Percentiles rank a stretch among this genome's conserved stretches.
phyloP scores from a whole-genome alignment of 192 early-diverging fungal species.

The Helicostylum pulchrum region DNA sequence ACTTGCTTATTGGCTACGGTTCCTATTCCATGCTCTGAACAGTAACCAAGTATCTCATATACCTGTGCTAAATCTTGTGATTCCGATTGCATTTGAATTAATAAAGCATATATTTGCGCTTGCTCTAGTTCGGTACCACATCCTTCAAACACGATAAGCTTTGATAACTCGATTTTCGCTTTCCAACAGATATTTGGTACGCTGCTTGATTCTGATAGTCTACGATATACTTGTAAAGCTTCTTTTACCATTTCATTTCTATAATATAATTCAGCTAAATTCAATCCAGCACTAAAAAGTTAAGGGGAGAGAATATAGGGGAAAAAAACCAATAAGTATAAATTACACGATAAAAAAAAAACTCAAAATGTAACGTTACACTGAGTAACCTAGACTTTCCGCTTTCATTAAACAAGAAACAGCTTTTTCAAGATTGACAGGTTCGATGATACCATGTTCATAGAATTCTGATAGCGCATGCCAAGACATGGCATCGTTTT shows the following conservation, averaged over 20 bases:
- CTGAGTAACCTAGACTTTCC: conserved; percentile 23
- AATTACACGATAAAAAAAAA: background rate
- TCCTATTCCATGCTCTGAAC: conserved; percentile 26
- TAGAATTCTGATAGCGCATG: conserved; percentile 30
- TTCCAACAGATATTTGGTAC: too few species aligned
- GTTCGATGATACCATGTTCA: conserved; percentile 37
- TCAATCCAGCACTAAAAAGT: conserved; percentile 18
- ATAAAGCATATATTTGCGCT: background rate
- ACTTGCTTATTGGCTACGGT: background rate
- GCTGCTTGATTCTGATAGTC: too few species aligned
- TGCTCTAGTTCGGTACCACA: background rate
- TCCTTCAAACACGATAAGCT: background rate
- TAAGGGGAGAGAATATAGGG: too few species aligned
- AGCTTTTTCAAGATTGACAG: conserved; percentile 27
- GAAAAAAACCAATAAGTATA: background rate
- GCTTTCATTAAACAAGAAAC: conserved; percentile 30
- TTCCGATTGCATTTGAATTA: background rate
- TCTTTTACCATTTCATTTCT: conserved; percentile 13
- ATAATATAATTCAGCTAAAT: conserved; percentile 21
- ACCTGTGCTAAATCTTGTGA: too few species aligned
- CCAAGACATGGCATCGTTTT: conserved; percentile 27
- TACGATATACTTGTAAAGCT: conserved; percentile 9
- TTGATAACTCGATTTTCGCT: background rate
- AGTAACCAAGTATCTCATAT: conserved; percentile 5
- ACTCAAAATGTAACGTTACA: conserved; percentile 11